Base-by-base conservation (phyloP, 2,329 filamentous ascomycete genomes). In the Aspergillus sp. region DNA sequence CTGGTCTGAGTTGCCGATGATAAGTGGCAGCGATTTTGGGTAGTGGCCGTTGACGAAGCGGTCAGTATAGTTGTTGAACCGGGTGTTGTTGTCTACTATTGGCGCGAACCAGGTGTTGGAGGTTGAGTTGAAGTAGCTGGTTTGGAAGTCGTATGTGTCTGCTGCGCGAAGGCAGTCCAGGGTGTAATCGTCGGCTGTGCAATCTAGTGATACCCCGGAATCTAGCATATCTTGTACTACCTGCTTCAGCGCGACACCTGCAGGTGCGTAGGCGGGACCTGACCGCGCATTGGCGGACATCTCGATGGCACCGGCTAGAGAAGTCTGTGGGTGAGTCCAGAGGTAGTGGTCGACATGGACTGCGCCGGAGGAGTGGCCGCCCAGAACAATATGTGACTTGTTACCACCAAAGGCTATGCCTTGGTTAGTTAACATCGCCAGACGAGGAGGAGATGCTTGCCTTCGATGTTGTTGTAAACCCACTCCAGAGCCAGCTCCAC, bases 231-330 rank as follows among this genome's bases (percentile, higher is more conserved):
- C 61, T 54, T 61, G 52, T 5, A 62, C 64, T 3, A 65, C 63
- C 31, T 64, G 56, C 33, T 57, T 52, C 54, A 66, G 24, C 4
- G 46, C 64, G n/a, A 65, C 62, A 5, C 64, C 64, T 1, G 55
- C n/a, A 17, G 64, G 61, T 7, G 64, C 51, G 37, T 50, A 40
- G 12, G 59, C 64, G 15, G 64, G 64, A 11, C 64, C 64, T 4
- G 64, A 66, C 48, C 60, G 51, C 12, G 62, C 63, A 21, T 66
- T 66, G 45, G 64, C 64, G 6, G 64, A 66, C 64, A 66, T 65
- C 55, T 66, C 64, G 11, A 65, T 58, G 12, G 64, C 64, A 45
- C 64, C 63, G 5, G 64, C 64, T 17, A 66, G 43, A 57, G 63
- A 65, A 40, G 64, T 66, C 2, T 61, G 27, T 6, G 64, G 64